Evolutionary conservation across 2,329 filamentous ascomycete genomes (phyloP).

Genomic region (Verruconis gallopava): DNA sequence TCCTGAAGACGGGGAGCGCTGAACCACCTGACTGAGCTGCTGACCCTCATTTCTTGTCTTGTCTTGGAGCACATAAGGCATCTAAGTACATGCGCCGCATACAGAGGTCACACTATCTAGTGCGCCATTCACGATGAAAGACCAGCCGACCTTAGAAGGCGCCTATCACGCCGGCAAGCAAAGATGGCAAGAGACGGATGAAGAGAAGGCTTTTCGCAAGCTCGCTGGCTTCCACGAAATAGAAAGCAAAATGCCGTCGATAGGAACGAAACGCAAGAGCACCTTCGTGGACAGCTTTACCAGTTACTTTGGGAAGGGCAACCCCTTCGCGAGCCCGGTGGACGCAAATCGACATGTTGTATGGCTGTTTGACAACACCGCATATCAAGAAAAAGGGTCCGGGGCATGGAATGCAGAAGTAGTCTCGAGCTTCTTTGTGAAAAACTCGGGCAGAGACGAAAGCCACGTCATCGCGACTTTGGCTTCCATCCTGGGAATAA

Average conservation of each 20-base stretch:
- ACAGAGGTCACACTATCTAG: not conserved
- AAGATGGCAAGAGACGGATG: conserved; percentile 7
- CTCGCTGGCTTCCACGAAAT: conserved; percentile 8
- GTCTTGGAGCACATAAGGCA: too few species aligned
- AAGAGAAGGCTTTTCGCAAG: conserved; percentile 6
- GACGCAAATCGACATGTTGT: conserved; percentile 55
- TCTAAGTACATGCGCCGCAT: too few species aligned
- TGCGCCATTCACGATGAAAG: not conserved
- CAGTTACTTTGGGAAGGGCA: conserved; percentile 26
- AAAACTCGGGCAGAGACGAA: conserved; percentile 52
- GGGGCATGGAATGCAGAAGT: conserved; percentile 68
- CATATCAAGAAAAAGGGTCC: conserved; percentile 42
- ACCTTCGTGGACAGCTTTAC: conserved; percentile 25
- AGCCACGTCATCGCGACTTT: conserved; percentile 58
- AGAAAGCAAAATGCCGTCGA: conserved; percentile 9
- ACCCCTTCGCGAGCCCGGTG: conserved; percentile 31
- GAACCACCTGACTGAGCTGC: too few species aligned
- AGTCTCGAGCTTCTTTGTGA: conserved; percentile 68
- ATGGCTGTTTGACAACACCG: conserved; percentile 86
- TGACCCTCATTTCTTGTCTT: too few species aligned
- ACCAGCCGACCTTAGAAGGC: conserved; percentile 5
- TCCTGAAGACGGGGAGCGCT: too few species aligned
- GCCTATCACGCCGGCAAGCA: not conserved
- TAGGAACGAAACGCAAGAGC: not conserved
- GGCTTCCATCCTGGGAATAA: conserved; percentile 54